Percentiles rank a stretch among this genome's conserved stretches.
Evolutionary conservation across 2,329 filamentous ascomycete genomes (phyloP).

Genomic region (Grosmannia huntii): DNA sequence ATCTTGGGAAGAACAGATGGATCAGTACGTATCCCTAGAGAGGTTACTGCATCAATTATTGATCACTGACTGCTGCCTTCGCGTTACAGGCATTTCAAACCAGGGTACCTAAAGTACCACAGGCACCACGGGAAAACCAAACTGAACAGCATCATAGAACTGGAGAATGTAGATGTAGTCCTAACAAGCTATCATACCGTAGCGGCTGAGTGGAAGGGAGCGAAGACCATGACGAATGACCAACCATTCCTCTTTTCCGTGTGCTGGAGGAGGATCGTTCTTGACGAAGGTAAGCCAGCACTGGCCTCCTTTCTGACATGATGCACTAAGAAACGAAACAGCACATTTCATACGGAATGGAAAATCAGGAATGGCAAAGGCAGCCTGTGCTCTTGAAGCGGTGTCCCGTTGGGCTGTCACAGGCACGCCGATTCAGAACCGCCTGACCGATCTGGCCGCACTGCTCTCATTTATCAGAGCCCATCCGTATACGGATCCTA

Average conservation of each 20-base stretch:
- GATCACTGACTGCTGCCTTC: background rate
- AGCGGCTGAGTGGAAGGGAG: conserved; percentile 20
- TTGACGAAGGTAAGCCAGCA: conserved; percentile 23
- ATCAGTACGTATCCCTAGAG: conserved; percentile 10
- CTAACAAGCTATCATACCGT: conserved; percentile 30
- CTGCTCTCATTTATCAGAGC: conserved; percentile 30
- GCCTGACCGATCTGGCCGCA: conserved; percentile 25
- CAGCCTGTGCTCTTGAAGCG: conserved; percentile 24
- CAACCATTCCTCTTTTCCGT: conserved; percentile 19
- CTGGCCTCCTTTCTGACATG: background rate
- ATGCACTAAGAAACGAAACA: conserved; percentile 6
- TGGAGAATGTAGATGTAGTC: conserved; percentile 17
- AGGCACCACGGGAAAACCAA: conserved; percentile 20
- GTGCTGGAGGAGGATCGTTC: conserved; percentile 25
- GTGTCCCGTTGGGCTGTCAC: conserved; percentile 24
- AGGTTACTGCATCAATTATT: too few species aligned
- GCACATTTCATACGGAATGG: conserved; percentile 28
- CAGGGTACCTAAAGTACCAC: conserved; percentile 13
- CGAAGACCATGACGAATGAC: background rate
- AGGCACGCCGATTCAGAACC: conserved; percentile 36
- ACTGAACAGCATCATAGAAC: conserved; percentile 6
- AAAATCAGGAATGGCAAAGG: conserved; percentile 21
- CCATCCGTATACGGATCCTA: conserved; percentile 26
- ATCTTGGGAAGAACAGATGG: conserved; percentile 25
- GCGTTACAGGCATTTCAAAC: conserved; percentile 16